Evolutionary conservation across 768 basidiomycete genomes (phyloP).

Genomic region (Leccinum obscurum): DNA sequence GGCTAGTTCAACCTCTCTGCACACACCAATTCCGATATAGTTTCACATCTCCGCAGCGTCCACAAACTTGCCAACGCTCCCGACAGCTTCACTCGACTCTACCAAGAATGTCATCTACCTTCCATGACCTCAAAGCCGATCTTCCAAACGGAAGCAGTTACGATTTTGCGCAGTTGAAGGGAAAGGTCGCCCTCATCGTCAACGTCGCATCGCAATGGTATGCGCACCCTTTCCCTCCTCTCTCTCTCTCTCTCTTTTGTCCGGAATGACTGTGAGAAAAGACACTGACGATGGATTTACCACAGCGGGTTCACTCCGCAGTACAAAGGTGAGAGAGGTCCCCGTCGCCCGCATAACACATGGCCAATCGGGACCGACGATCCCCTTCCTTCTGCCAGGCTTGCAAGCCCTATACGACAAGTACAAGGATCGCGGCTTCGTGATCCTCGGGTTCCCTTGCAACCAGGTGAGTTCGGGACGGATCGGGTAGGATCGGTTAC

Average conservation of each 20-base stretch:
- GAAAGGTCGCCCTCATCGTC: conserved; percentile 76
- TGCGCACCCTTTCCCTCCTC: neutral
- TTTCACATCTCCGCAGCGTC: neutral
- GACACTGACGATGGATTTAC: conserved; percentile 1
- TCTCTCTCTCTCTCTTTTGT: neutral
- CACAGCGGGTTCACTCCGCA: conserved; percentile 81
- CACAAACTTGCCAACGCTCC: conserved; percentile 3
- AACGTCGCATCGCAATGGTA: conserved; percentile 76
- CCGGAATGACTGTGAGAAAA: neutral
- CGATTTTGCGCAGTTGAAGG: conserved; percentile 69
- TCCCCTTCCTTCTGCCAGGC: conserved; percentile 40
- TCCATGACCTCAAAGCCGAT: conserved; percentile 71
- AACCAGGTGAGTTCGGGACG: conserved; percentile 64
- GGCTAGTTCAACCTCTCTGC: neutral
- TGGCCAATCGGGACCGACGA: neutral
- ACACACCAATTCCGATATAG: neutral
- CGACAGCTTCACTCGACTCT: conserved; percentile 13
- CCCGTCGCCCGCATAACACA: neutral
- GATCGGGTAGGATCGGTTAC: neutral
- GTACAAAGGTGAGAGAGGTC: conserved; percentile 55
- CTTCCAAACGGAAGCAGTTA: conserved; percentile 54
- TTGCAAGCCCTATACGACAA: conserved; percentile 81
- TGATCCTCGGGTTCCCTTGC: conserved; percentile 89
- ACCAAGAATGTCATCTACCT: conserved; percentile 36
- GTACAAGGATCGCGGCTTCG: conserved; percentile 72